Percentiles rank a stretch among this genome's conserved stretches.
Conservation (phyloP, 495 filamentous ascomycete species). For the Aspergillus coremiiformis region DNA sequence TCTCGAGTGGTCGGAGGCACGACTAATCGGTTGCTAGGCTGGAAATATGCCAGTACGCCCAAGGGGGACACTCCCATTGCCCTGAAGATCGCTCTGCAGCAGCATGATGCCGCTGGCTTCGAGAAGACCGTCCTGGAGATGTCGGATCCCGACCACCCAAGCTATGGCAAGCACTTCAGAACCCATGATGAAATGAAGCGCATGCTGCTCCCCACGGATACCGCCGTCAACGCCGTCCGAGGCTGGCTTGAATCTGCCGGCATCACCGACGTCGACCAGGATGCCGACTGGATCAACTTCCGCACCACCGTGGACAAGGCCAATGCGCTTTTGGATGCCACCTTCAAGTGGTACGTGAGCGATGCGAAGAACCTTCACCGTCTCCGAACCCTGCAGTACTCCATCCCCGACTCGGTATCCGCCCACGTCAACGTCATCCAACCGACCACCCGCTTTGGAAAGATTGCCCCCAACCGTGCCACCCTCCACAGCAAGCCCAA, state of each 20-base stretch:
- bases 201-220: constrained; percentile 44
- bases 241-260: constrained; percentile 43
- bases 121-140: constrained; percentile 53
- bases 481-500: constrained; percentile 26
- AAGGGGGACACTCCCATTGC: constrained; percentile 24
- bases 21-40: constrained; percentile 21
- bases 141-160: constrained; percentile 51
- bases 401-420: constrained; percentile 45
- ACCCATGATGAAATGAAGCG: constrained; percentile 46
- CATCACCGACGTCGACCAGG: constrained; percentile 40
- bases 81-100: constrained; percentile 45
- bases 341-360: constrained; percentile 50
- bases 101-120: constrained; percentile 51
- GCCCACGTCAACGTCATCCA: constrained; percentile 45
- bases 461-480: constrained; percentile 32
- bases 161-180: constrained; percentile 59
- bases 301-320: constrained; percentile 46
- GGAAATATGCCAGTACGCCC: constrained; percentile 29
- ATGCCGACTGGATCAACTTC: constrained; percentile 59
- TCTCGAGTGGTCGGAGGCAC: constrained; percentile 11
- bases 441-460: constrained; percentile 52
- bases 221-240: constrained; percentile 40
- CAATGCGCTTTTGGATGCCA: constrained; percentile 46
- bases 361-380: constrained; percentile 30
- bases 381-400: constrained; percentile 55